These are phyloP conservation scores for Mycotypha africana DNA, from an alignment of 371 early-diverging fungal genomes.

Conservation along the genomic window DNA sequence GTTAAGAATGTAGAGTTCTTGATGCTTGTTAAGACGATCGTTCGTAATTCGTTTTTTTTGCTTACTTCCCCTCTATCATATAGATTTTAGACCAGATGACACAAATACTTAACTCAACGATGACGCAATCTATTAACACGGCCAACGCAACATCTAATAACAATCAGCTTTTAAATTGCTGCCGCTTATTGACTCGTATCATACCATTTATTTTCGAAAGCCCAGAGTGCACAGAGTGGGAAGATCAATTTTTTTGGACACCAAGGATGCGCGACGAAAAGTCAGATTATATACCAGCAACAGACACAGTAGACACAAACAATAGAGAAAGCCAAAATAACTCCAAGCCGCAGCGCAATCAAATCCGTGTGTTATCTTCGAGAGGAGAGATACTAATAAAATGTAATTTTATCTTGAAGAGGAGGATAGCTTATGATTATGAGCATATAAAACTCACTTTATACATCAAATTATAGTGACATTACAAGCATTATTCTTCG, in stretches of 20 bases:
- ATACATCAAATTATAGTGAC: conserved; percentile 8
- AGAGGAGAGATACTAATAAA: conserved; percentile 16
- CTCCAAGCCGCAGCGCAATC: too few species aligned
- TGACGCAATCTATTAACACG: conserved; percentile 39
- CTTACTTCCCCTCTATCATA: neutral
- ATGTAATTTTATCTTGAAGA: conserved; percentile 2
- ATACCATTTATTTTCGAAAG: conserved; percentile 75
- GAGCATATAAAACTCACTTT: too few species aligned
- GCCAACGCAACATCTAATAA: too few species aligned
- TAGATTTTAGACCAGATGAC: conserved; percentile 2
- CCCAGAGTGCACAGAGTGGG: conserved; percentile 44
- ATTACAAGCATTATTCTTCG: conserved; percentile 50
- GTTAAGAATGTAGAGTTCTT: too few species aligned
- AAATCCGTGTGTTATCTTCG: conserved; percentile 9
- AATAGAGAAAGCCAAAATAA: too few species aligned
- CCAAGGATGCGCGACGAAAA: conserved; percentile 5
- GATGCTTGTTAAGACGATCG: too few species aligned
- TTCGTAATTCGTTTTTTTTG: neutral
- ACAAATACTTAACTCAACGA: conserved; percentile 35
- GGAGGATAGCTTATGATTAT: too few species aligned
- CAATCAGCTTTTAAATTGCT: conserved; percentile 66
- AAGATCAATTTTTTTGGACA: conserved; percentile 54
- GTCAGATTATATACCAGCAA: too few species aligned
- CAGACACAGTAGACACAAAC: too few species aligned
- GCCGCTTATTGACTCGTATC: conserved; percentile 71